Evolutionary conservation across 73 alveolate species (phyloP), one percentile per base, ranked within the genome.

Genomic region (Diophrys sp.): DNA sequence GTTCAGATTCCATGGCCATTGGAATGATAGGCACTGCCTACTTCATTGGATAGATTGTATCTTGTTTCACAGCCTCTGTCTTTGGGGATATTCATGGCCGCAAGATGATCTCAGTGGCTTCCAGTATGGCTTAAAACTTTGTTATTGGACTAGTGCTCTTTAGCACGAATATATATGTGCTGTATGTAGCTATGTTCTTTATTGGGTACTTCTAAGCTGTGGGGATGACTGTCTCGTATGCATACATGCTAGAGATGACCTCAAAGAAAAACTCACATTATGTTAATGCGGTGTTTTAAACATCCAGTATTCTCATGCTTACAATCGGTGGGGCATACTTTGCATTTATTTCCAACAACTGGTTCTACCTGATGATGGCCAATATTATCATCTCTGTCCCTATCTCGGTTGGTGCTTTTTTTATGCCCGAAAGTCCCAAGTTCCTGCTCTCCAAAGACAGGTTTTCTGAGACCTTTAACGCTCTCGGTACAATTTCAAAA

Each of bases 381-480:
- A 33, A 33, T 14, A 2, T 70, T 27, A 14, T 2, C 11, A 25
- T n/a, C 33, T 25, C 29, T 8, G 11, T 70, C 5, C 26, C 33
- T 8, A 14, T 29, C 26, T 23, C 23, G 23, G 27, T 31, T 25
- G 26, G 8, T 8, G 2, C 68, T 14, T 11, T 23, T 14, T 29
- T 70, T 14, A 70, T 70, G 79, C 79, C 81, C 1, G 81, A 73
- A 73, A 30, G 72, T 11, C 81, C 81, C 29, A 30, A 23, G 23
- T 73, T 23, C 67, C n/a, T 18, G 24, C 29, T 32, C 5, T 23
- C 72, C 1, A 32, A 73, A n/a, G 29, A 28, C 23, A 23, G 23
- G 33, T 73, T 30, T 33, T 31, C n/a, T 8, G 67, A 33, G 11
- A 31, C 81, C 2, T 30, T 31, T 18, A 8, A 31, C 11, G 29